Base-by-base conservation (phyloP, 805 yeast genomes). In the Ogataea pignaliae region DNA sequence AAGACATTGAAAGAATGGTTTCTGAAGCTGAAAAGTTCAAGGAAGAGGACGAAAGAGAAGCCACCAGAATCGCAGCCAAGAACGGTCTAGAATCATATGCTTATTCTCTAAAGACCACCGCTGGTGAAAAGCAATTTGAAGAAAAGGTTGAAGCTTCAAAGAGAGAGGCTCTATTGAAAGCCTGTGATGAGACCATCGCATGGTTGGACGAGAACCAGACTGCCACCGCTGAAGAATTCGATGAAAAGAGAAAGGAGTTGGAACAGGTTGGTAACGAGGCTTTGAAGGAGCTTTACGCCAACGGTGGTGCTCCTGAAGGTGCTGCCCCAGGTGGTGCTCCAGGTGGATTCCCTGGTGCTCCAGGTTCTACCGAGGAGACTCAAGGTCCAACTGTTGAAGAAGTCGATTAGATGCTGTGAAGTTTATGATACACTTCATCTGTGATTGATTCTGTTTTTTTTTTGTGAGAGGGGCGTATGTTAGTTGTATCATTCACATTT, bases 1-100 rank as follows among this genome's bases (percentile, higher is more conserved):
- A 90, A 70, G 97, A 90, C 66, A 90, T 90, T 61, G 97, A 91
- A 76, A 85, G 90, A 73, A 90, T 90, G 98, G 97, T 91, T 53
- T 73, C 87, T 54, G 97, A 91, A 72, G 98, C 97, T 62, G 97
- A 91, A 78, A 90, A 89, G 78, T 90, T 74, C 82, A 89, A 87
- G 79, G 96, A 87, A 58, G 96, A 90, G 72, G 97, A 90, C 72
- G 97, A 89, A 72, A 79, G 81, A 75, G 97, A 90, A 79, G 87
- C 96, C 64, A 69, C 81, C 55, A 88, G 98, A 77, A 83, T 90
- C 59, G 88, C 79, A 65, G 88, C 95, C 70, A 89, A 88, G 88
- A 91, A 90, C 75, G 90, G 84, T 62, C 81, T 91, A 66, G 97
- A 90, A 79, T 87, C 97, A 35, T 91, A 88, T 71, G 86, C 96